These are phyloP conservation scores for Scorias spongiosa DNA, from an alignment of 2,329 filamentous ascomycete species.

Conservation along the genomic window DNA sequence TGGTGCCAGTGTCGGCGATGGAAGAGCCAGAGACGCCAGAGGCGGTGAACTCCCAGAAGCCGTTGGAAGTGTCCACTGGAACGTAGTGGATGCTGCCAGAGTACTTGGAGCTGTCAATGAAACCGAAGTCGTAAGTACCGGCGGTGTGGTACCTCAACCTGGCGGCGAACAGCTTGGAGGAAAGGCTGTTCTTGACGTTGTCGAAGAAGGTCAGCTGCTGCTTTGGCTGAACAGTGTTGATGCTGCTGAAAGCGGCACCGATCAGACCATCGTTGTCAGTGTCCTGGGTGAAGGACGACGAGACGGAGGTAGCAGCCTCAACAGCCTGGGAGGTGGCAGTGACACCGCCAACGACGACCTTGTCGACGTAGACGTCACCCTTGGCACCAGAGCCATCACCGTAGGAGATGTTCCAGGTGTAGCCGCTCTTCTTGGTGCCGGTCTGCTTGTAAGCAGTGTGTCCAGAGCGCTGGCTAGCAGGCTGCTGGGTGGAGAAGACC, in stretches of 20 bases:
- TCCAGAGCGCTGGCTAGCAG: slow-evolving; percentile 33
- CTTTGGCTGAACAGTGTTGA: slow-evolving; percentile 41
- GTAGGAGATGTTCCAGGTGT: slow-evolving; percentile 47
- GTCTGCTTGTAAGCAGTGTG: slow-evolving; percentile 44
- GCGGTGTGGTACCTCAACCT: slow-evolving; percentile 38
- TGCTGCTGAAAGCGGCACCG: slow-evolving; percentile 42
- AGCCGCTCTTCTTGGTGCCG: slow-evolving; percentile 31
- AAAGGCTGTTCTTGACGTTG: slow-evolving; percentile 37
- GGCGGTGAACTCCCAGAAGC: slow-evolving; percentile 48
- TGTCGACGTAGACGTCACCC: slow-evolving; percentile 52
- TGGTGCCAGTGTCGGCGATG: slow-evolving; percentile 59
- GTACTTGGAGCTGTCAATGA: slow-evolving; percentile 40
- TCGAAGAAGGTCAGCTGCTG: slow-evolving; percentile 45
- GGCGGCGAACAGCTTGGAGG: slow-evolving; percentile 41
- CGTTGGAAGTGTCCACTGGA: slow-evolving; percentile 39
- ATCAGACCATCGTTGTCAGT: slow-evolving; percentile 43
- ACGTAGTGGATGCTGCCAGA: slow-evolving; percentile 42
- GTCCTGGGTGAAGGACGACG: slow-evolving; percentile 36
- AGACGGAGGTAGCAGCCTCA: slow-evolving; percentile 47
- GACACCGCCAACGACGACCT: slow-evolving; percentile 45
- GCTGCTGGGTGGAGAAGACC: slow-evolving; percentile 48
- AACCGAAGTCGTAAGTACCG: slow-evolving; percentile 43
- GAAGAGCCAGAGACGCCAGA: slow-evolving; percentile 34
- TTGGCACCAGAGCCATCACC: slow-evolving; percentile 49
- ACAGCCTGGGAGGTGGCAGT: slow-evolving; percentile 47